These are phyloP conservation scores for Beauveria pseudobassiana DNA, from an alignment of 2,329 filamentous ascomycete genomes.

Conservation along the genomic window DNA sequence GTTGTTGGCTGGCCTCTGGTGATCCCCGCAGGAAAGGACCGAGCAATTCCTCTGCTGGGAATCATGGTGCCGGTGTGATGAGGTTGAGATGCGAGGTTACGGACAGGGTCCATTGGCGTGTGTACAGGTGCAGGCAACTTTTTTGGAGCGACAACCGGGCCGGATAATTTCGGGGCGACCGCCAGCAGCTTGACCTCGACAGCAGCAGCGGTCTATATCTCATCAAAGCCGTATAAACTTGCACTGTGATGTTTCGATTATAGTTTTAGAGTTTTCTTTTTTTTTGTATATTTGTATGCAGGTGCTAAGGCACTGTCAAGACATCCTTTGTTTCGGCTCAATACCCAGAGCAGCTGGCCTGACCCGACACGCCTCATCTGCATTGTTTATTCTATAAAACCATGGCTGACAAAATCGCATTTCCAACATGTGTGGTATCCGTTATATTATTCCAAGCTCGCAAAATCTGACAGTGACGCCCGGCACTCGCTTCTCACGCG, in stretches of 20 bases:
- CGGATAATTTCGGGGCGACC: constrained; percentile 29
- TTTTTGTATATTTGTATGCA: not conserved
- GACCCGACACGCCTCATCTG: not conserved
- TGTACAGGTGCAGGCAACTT: constrained; percentile 19
- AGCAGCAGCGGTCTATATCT: not conserved
- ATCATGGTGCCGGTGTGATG: constrained; percentile 30
- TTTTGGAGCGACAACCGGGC: constrained; percentile 18
- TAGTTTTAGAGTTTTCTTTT: not conserved
- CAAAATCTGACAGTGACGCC: constrained; percentile 49
- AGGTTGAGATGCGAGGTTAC: constrained; percentile 8
- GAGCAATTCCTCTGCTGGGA: constrained; percentile 37
- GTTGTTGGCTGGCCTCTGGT: constrained; percentile 23
- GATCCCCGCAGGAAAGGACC: constrained; percentile 28
- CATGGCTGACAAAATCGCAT: not conserved
- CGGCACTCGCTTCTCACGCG: constrained; percentile 54
- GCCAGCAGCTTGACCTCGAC: not conserved
- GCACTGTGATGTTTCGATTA: not conserved
- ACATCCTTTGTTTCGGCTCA: not conserved
- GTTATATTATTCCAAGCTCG: constrained; percentile 43
- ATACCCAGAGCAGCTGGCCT: not conserved
- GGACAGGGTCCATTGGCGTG: constrained; percentile 16
- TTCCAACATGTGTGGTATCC: constrained; percentile 1
- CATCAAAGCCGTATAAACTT: too few relatives aligned
- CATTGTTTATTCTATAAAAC: not conserved
- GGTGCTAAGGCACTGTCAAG: not conserved